These are phyloP conservation scores for Hippophae tibetana DNA, from an alignment of 306 rosid genomes.

Conservation along the genomic window DNA sequence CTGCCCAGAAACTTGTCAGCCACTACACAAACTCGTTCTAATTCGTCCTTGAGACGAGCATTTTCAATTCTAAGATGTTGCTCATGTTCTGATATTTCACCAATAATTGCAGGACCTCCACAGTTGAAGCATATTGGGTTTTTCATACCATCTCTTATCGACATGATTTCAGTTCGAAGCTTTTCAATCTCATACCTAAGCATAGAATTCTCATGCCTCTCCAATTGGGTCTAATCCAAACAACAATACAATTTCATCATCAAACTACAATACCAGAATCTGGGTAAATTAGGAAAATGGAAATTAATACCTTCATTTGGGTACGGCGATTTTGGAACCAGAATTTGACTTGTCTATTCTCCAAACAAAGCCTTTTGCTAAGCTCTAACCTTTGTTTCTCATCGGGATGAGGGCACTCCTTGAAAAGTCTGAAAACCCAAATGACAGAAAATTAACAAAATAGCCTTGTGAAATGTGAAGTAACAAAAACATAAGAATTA, in stretches of 20 bases:
- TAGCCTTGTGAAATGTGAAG: too few species aligned
- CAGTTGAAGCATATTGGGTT: constrained; percentile 88
- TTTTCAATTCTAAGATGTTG: constrained; percentile 86
- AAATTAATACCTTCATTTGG: constrained; percentile 69
- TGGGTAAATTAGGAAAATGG: constrained; percentile 8
- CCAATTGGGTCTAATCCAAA: constrained; percentile 74
- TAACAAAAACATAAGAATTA: too few species aligned
- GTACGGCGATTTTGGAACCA: constrained; percentile 99
- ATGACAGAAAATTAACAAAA: neutral
- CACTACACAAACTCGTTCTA: constrained; percentile 68
- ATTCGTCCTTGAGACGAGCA: constrained; percentile 25
- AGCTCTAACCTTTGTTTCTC: constrained; percentile 89
- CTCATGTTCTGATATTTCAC: constrained; percentile 77
- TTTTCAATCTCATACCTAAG: constrained; percentile 92
- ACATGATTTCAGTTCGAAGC: constrained; percentile 85
- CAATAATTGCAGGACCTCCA: constrained; percentile 76
- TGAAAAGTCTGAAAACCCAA: constrained; percentile 42
- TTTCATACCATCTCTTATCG: constrained; percentile 86
- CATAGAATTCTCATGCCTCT: constrained; percentile 77
- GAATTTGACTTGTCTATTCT: constrained; percentile 88
- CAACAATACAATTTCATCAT: neutral
- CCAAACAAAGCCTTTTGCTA: constrained; percentile 62
- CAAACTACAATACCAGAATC: neutral
- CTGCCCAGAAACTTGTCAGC: constrained; percentile 87
- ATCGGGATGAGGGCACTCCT: constrained; percentile 97